Evolutionary conservation across 768 basidiomycete genomes (phyloP), one percentile per base, ranked within the genome.

Genomic region (Neoboletus brunneissimus): DNA sequence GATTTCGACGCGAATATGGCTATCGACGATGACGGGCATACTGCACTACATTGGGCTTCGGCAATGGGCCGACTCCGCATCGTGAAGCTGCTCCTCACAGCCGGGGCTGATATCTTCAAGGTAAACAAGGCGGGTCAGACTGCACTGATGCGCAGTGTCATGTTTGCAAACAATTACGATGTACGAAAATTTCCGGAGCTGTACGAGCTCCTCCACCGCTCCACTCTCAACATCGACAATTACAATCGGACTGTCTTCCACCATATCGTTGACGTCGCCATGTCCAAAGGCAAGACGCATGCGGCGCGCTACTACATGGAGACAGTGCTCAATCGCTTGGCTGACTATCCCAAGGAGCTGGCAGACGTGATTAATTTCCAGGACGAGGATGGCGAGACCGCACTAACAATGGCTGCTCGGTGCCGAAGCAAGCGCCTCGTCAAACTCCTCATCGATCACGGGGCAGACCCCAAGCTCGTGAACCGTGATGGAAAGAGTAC

Each of bases 141-240:
- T 15, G 89, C 96, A 1, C 76, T 99, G 42, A 99, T 99, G 97
- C 91, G 97, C 16, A 89, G 88, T 66, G 97, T 99, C 64, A 98
- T 98, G 96, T 99, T 98, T 72, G 92, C 93, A 48, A 99, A 99
- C 73, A 99, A 98, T 71, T 99, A 99, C 70, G 97, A 99, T 72
- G 90, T 98, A 46, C 91, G 97, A 62, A 99, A 99, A 72, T 99
- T 99, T 65, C 93, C 94, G 2, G 96, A 98, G 71, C 78, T 99
- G 18, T 98, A 97, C 74, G 95, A 98, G 69, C 83, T 99, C 15
- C 75, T 99, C 35, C 97, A 98, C 67, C 89, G 94, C n/a, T 96
- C 95, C 18, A 98, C 96, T 0, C 88, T 98, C 65, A 98, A 99
- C 71, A 98, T 99, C 74, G 97, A 99, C 78, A 91, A 94, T 70